Evolutionary conservation across 495 filamentous ascomycete genomes (phyloP).

Genomic region (Tuber brumale): DNA sequence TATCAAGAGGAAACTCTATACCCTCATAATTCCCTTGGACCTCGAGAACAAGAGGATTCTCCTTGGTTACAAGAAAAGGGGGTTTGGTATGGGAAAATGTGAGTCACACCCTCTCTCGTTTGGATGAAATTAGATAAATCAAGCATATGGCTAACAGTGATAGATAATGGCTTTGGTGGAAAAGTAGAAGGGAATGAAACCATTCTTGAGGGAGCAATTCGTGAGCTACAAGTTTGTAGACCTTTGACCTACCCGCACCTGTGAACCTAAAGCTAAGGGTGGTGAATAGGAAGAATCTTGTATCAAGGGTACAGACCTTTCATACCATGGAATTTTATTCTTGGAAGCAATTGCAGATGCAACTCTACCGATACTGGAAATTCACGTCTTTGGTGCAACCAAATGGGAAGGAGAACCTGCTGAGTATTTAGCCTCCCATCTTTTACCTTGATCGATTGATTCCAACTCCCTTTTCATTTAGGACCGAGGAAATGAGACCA

Average conservation of each 20-base stretch:
- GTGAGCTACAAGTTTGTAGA: conserved; percentile 33
- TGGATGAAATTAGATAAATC: not conserved
- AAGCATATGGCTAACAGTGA: not conserved
- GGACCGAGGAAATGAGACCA: conserved; percentile 41
- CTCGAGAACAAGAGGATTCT: conserved; percentile 19
- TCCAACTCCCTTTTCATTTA: conserved; percentile 8
- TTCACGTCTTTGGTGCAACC: conserved; percentile 35
- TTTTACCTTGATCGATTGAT: not conserved
- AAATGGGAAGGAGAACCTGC: conserved; percentile 32
- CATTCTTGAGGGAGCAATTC: conserved; percentile 34
- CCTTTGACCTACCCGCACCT: not conserved
- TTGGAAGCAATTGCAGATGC: conserved; percentile 36
- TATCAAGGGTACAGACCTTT: conserved; percentile 26
- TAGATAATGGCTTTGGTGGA: conserved; percentile 42
- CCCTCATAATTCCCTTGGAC: conserved; percentile 36
- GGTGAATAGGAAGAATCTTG: conserved; percentile 34
- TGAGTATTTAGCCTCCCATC: conserved; percentile 17
- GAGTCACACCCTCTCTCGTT: conserved; percentile 18
- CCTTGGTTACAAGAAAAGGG: conserved; percentile 39
- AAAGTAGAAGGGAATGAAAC: conserved; percentile 40
- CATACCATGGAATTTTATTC: conserved; percentile 37
- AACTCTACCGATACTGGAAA: conserved; percentile 30
- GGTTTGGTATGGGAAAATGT: conserved; percentile 40
- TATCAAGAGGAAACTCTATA: conserved; percentile 35
- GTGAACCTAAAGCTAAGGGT: not conserved